A percentile compares a stretch with the other conserved stretches of the same genome.
Conservation (phyloP, 169 alveolate species). For the Plasmodium vivax region DNA sequence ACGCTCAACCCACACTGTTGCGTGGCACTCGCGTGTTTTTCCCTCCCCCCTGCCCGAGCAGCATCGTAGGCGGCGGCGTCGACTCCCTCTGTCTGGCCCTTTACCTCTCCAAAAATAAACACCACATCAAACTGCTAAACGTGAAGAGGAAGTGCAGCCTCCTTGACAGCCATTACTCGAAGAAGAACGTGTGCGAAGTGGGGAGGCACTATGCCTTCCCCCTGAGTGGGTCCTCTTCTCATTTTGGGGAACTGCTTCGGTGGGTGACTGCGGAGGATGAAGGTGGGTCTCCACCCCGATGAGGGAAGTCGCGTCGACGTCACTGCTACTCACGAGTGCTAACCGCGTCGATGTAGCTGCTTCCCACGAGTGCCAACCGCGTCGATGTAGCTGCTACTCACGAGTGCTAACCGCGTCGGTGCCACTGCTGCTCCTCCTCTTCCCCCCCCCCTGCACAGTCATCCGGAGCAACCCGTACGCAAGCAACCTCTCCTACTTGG, state of each 20-base stretch:
- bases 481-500: conserved; percentile 22
- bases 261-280: background rate
- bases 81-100: conserved; percentile 33
- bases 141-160: conserved; percentile 1
- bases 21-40: background rate
- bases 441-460: background rate
- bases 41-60: background rate
- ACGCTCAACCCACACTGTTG: background rate
- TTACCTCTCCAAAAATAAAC: conserved; percentile 9
- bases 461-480: conserved; percentile 30
- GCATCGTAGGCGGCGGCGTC: conserved; percentile 49
- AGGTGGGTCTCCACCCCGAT: background rate
- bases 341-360: background rate
- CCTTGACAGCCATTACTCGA: background rate
- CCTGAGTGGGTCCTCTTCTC: background rate
- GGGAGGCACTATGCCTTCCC: conserved; percentile 23
- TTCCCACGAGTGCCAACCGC: background rate
- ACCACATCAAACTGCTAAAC: background rate
- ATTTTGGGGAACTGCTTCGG: background rate
- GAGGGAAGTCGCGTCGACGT: too few relatives aligned
- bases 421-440: background rate
- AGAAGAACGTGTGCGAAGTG: background rate
- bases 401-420: too few relatives aligned
- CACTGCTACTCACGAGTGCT: too few relatives aligned
- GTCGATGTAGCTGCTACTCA: too few relatives aligned